Evolutionary conservation across 2,329 filamentous ascomycete genomes (phyloP), one percentile per base, ranked within the genome.

Genomic region (Laburnicola sp.): DNA sequence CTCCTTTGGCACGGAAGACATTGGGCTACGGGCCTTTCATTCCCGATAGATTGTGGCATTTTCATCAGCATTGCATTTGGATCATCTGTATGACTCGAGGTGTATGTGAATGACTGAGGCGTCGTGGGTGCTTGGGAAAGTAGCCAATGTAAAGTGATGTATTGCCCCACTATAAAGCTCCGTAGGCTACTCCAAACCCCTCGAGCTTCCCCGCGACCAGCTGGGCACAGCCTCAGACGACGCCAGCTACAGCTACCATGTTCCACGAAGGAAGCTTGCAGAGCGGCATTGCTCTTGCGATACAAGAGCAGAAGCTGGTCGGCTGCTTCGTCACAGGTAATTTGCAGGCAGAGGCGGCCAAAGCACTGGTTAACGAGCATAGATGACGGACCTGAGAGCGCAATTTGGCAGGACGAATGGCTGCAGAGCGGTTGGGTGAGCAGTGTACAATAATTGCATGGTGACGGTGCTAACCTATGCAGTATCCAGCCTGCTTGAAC

Each of bases 221-320:
- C 32, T 53, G 46, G 48, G 51, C 48, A 49, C 37, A 45, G 51
- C 51, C 27, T 28, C 32, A 26, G 23, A 45, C 32, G 22, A 45
- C 26, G 30, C n/a, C 10, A 37, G 23, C 26, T 22, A 40, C 21
- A 46, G 30, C 60, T 46, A 54, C 41, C 36, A 92, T 96, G 86
- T 97, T 96, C 74, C 92, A 91, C 70, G 67, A 86, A 53, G 92
- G 91, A 16, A 85, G 84, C 54, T 75, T 97, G 21, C 88, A 95
- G 64, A 86, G 87, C 64, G 92, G 90, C 51, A 95, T 97, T 62
- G 80, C 82, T 28, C 78, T 83, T 21, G 91, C 92, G 9, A 80
- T 97, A 5, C 82, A 84, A 53, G 80, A 92, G 70, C 78, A 83
- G 52, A 95, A 93, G 73, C 80, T 88, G 16, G 88, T 97, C 0